Conservation (phyloP, 192 early-diverging fungal genomes). For the Coemansia sp. region DNA sequence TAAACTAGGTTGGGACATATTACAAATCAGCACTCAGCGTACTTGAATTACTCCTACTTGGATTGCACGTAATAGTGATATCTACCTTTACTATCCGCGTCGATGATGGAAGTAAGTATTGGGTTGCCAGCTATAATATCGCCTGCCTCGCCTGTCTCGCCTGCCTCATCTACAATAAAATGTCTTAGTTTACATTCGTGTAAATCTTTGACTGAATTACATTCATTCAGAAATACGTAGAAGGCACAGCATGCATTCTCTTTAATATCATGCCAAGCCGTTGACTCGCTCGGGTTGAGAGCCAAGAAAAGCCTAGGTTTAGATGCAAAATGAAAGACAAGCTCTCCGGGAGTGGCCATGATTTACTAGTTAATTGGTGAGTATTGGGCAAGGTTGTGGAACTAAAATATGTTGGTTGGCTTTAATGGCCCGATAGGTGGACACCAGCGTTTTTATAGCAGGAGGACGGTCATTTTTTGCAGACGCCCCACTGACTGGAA, state of each 20-base stretch:
- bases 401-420: background rate
- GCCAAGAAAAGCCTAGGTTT: background rate
- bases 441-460: background rate
- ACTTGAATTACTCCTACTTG: background rate
- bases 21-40: too few relatives aligned
- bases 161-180: too few relatives aligned
- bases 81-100: background rate
- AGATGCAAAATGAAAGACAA: background rate
- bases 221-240: background rate
- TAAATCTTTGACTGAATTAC: background rate
- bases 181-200: background rate
- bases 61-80: background rate
- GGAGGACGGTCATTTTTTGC: background rate
- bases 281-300: background rate
- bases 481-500: background rate
- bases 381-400: background rate
- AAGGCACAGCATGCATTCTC: background rate
- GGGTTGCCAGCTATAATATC: background rate
- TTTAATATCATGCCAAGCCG: background rate
- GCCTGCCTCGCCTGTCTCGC: background rate
- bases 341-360: background rate
- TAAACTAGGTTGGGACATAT: too few relatives aligned
- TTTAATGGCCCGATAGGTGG: background rate
- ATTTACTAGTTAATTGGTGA: background rate
- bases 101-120: background rate